Evolutionary conservation across 768 basidiomycete genomes (phyloP).

Genomic region (Kondoa malvinella): DNA sequence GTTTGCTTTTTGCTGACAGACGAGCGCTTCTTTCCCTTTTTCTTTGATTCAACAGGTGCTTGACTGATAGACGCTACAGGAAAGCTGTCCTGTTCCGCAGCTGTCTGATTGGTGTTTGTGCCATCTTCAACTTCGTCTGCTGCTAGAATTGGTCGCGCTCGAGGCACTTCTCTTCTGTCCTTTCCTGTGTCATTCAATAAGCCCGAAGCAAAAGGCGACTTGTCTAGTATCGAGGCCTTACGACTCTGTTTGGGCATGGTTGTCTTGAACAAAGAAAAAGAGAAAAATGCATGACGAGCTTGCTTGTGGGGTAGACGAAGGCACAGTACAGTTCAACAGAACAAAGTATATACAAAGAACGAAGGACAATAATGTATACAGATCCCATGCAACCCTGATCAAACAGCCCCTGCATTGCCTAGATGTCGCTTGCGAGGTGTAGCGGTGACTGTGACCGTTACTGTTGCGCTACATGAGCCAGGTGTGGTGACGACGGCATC

Average conservation of each 20-base stretch:
- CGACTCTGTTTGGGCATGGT: not conserved
- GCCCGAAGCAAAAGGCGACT: not conserved
- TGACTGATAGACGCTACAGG: not conserved
- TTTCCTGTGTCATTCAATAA: not conserved
- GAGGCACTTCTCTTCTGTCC: not conserved
- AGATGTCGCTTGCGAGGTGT: too few species aligned
- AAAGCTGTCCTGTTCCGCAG: not conserved
- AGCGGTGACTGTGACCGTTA: too few species aligned
- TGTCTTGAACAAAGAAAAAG: not conserved
- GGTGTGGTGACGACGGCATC: too few species aligned
- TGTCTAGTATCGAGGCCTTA: not conserved
- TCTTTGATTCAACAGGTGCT: not conserved
- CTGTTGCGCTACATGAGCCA: too few species aligned
- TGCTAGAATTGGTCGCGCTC: not conserved
- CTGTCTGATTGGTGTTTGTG: not conserved
- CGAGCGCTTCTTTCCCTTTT: slow-evolving; percentile 1
- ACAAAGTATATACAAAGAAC: too few species aligned
- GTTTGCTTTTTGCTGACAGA: not conserved
- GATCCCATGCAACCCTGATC: too few species aligned
- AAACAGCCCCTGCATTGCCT: too few species aligned
- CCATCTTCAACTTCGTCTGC: not conserved
- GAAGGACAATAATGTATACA: too few species aligned
- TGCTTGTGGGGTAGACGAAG: not conserved
- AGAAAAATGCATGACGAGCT: not conserved
- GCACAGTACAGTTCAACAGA: not conserved